Evolutionary conservation across 2,329 filamentous ascomycete species (phyloP).

Genomic region (Fusarium sp.): DNA sequence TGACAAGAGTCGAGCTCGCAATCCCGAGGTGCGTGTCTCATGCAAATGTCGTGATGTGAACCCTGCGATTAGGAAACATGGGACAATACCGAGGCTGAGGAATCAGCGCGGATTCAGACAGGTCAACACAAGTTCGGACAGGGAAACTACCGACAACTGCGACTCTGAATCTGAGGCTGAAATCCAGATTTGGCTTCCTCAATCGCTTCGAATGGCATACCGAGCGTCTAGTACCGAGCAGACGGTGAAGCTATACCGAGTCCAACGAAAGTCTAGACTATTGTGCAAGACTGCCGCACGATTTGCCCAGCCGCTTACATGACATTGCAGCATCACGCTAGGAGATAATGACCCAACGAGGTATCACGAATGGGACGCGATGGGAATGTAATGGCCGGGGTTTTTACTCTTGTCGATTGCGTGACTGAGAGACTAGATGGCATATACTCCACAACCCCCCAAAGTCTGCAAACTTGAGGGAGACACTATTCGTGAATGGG

Average conservation of each 20-base stretch:
- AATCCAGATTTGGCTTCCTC: not conserved
- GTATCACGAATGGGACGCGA: not conserved
- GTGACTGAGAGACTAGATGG: constrained; percentile 20
- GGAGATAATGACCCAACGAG: not conserved
- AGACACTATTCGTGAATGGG: not conserved
- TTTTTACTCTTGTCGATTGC: constrained; percentile 17
- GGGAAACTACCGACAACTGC: not conserved
- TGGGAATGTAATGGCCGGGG: not conserved
- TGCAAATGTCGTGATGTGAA: constrained; percentile 17
- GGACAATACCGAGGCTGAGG: not conserved
- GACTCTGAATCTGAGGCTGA: not conserved
- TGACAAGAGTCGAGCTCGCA: not conserved
- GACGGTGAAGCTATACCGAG: not conserved
- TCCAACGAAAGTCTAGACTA: not conserved
- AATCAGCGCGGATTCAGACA: not conserved
- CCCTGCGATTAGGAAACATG: not conserved
- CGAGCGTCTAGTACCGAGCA: not conserved
- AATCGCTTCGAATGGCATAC: not conserved
- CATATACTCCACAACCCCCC: constrained; percentile 11
- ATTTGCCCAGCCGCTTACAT: not conserved
- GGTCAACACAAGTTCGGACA: not conserved
- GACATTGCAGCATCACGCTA: not conserved
- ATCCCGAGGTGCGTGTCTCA: not conserved
- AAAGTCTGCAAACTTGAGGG: constrained; percentile 1
- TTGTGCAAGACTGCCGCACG: not conserved